Conservation (phyloP, 257 asterid species). For the Rubia yunnanensis region DNA sequence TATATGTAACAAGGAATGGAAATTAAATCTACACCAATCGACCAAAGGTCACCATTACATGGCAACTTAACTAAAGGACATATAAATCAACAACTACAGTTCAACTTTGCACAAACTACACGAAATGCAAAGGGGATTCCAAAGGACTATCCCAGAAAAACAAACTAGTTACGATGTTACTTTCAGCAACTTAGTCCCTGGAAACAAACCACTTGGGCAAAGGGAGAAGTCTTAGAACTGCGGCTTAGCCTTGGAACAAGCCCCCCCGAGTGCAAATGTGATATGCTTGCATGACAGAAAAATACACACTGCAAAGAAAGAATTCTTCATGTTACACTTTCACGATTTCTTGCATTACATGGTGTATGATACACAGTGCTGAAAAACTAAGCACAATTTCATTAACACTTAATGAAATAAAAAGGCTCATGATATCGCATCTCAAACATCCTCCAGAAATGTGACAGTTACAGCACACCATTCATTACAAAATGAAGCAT, state of each 20-base stretch:
- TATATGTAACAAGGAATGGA: not conserved
- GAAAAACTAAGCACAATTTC: not conserved
- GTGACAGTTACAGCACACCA: not conserved
- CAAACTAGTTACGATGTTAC: not conserved
- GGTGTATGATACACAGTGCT: no score
- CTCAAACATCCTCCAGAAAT: no score
- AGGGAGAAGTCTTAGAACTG: not conserved
- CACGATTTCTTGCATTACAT: no score
- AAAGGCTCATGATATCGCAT: not conserved
- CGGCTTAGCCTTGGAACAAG: constrained; percentile 6
- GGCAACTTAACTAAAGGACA: constrained; percentile 4
- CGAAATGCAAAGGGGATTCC: constrained; percentile 5
- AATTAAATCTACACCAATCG: not conserved
- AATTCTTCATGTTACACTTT: not conserved
- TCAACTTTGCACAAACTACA: constrained; percentile 13
- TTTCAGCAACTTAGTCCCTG: constrained; percentile 13
- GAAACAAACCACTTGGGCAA: constrained; percentile 3
- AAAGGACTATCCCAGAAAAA: not conserved
- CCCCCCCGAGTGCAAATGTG: not conserved
- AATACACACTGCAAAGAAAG: constrained; percentile 36
- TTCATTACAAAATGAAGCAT: not conserved
- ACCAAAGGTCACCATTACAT: not conserved
- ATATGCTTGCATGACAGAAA: constrained; percentile 13
- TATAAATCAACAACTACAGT: not conserved
- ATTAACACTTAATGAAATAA: not conserved